Conservation (phyloP, 352 stramenopile genomes). For the Elongisporangium anandrum region DNA sequence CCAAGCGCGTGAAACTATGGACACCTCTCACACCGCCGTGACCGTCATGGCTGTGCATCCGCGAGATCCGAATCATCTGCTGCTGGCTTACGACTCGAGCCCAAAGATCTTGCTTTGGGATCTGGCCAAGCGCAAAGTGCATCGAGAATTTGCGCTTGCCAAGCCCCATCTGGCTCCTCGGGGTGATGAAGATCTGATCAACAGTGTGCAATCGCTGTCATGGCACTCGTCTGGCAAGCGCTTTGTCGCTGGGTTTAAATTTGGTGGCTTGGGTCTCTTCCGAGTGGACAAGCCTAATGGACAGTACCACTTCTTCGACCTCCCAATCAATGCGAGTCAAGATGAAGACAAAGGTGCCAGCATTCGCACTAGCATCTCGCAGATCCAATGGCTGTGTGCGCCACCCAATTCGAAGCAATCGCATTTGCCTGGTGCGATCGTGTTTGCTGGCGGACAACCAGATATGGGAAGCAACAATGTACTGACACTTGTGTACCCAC, state of each 20-base stretch:
- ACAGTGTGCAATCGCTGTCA: slow-evolving; percentile 52
- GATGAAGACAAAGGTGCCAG: background rate
- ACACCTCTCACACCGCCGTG: slow-evolving; percentile 12
- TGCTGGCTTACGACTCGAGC: slow-evolving; percentile 59
- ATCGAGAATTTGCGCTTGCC: slow-evolving; percentile 29
- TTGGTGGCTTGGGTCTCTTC: slow-evolving; percentile 56
- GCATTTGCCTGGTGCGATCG: slow-evolving; percentile 43
- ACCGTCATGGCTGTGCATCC: slow-evolving; percentile 56
- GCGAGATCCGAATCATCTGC: slow-evolving; percentile 50
- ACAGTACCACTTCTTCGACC: slow-evolving; percentile 21
- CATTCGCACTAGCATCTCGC: slow-evolving; percentile 20
- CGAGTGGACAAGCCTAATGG: slow-evolving; percentile 53
- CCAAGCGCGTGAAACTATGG: slow-evolving; percentile 31
- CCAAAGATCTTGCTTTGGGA: slow-evolving; percentile 58
- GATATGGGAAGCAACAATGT: slow-evolving; percentile 16
- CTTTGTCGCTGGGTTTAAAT: slow-evolving; percentile 66
- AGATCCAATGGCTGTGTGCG: slow-evolving; percentile 61
- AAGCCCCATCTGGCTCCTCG: slow-evolving; percentile 12
- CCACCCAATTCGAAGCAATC: slow-evolving; percentile 50
- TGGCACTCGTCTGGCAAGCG: slow-evolving; percentile 78
- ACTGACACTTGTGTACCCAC: slow-evolving; percentile 43
- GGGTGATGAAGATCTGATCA: slow-evolving; percentile 15
- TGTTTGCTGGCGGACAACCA: slow-evolving; percentile 31
- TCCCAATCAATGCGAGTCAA: background rate
- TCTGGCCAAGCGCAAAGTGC: slow-evolving; percentile 56